Percentiles rank a stretch among this genome's conserved stretches.
Conservation (phyloP, 257 asterid genomes). For the Paulownia fortunei region DNA sequence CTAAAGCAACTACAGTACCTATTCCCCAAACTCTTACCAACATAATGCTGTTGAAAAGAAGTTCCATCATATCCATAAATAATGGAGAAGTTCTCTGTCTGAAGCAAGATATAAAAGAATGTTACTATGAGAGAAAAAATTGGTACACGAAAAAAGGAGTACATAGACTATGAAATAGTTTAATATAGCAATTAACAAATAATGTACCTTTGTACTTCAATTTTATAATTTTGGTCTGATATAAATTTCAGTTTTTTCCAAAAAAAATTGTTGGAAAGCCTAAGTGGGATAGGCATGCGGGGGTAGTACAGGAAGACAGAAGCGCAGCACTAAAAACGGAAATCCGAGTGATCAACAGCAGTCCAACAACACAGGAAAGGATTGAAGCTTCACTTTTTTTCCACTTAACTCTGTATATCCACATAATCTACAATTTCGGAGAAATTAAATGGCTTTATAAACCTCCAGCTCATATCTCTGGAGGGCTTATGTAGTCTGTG, state of each 20-base stretch:
- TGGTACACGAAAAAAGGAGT: background rate
- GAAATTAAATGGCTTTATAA: background rate
- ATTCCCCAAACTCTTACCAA: constrained; percentile 50
- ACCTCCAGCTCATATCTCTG: background rate
- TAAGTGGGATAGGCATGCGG: background rate
- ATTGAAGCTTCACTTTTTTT: background rate
- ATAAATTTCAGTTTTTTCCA: background rate
- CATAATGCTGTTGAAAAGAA: constrained; percentile 61
- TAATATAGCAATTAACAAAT: background rate
- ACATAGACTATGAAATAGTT: background rate
- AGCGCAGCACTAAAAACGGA: background rate
- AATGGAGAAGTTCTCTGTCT: constrained; percentile 67
- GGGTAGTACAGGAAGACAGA: background rate
- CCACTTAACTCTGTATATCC: background rate
- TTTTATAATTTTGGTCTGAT: background rate
- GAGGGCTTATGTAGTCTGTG: background rate
- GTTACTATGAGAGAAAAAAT: background rate
- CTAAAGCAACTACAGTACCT: constrained; percentile 46
- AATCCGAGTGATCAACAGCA: background rate
- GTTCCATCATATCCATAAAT: constrained; percentile 66
- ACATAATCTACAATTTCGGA: background rate
- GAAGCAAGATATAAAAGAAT: constrained; percentile 30
- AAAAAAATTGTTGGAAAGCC: background rate
- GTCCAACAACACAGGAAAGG: background rate
- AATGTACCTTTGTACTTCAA: background rate